Conservation (phyloP, 805 yeast species). For the Grigorovia humatica region DNA sequence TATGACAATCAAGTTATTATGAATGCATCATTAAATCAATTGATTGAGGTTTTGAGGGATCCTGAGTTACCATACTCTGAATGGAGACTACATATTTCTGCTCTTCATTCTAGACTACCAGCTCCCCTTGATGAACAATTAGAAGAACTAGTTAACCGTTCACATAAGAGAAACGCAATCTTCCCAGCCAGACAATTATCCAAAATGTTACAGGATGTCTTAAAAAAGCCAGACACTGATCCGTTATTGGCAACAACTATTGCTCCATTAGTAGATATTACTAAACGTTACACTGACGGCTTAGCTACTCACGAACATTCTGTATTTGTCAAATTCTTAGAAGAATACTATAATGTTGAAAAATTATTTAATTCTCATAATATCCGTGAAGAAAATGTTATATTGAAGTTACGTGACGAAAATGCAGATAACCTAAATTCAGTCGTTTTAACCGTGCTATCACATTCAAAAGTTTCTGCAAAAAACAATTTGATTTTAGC, state of each 20-base stretch:
- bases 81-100: slow-evolving; percentile 79
- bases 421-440: slow-evolving; percentile 62
- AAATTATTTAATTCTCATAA: slow-evolving; percentile 64
- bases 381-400: slow-evolving; percentile 78
- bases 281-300: slow-evolving; percentile 62
- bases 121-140: slow-evolving; percentile 60
- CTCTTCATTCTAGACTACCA: slow-evolving; percentile 86
- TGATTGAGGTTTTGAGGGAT: slow-evolving; percentile 65
- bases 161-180: slow-evolving; percentile 55
- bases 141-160: slow-evolving; percentile 54
- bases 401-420: slow-evolving; percentile 79
- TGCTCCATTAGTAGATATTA: slow-evolving; percentile 65
- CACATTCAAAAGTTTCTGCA: slow-evolving; percentile 89
- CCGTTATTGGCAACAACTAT: slow-evolving; percentile 46
- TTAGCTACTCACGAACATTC: slow-evolving; percentile 73
- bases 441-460: slow-evolving; percentile 65
- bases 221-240: slow-evolving; percentile 39
- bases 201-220: slow-evolving; percentile 57
- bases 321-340: slow-evolving; percentile 59
- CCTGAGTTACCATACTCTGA: slow-evolving; percentile 85
- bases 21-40: slow-evolving; percentile 67
- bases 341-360: slow-evolving; percentile 71
- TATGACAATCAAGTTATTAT: slow-evolving; percentile 92
- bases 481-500: slow-evolving; percentile 86
- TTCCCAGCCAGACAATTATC: slow-evolving; percentile 87